phyloP scores from a whole-genome alignment of 1,284 basidiomycete species.

The Cutaneotrichosporon spelunceum region DNA sequence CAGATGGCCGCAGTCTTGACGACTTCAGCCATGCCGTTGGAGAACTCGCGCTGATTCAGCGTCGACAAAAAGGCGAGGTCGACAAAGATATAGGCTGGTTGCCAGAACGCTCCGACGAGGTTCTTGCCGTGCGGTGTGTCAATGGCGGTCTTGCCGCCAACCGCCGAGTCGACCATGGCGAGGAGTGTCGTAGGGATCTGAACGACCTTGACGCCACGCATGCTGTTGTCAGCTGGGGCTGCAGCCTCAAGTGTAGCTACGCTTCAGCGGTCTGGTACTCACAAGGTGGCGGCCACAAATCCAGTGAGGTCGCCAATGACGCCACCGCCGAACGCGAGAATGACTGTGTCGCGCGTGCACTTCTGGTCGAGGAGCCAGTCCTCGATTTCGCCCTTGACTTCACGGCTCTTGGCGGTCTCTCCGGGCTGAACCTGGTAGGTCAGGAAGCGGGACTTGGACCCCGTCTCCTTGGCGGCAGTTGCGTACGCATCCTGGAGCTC shows the following conservation, averaged over 20 bases:
- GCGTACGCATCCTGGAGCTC: constrained; percentile 67
- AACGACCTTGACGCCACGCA: constrained; percentile 85
- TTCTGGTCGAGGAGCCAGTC: constrained; percentile 85
- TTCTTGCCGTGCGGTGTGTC: constrained; percentile 98
- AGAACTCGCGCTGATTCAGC: constrained; percentile 86
- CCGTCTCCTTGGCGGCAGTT: constrained; percentile 49
- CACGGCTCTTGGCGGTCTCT: constrained; percentile 85
- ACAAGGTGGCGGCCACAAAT: constrained; percentile 98
- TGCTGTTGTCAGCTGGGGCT: constrained; percentile 54
- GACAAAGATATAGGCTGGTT: constrained; percentile 95
- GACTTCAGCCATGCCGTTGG: constrained; percentile 98
- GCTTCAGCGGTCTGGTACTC: constrained; percentile 47
- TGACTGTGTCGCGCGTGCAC: constrained; percentile 89
- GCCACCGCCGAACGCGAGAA: constrained; percentile 91
- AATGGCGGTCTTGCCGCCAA: constrained; percentile 98
- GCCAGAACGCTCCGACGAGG: constrained; percentile 97
- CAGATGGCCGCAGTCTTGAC: constrained; percentile 98
- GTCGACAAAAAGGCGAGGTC: constrained; percentile 94
- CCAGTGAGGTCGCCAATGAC: constrained; percentile 95
- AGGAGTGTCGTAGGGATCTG: constrained; percentile 96
- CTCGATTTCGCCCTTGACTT: constrained; percentile 90
- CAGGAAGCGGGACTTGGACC: constrained; percentile 64
- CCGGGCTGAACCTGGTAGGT: constrained; percentile 80
- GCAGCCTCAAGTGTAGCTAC: neutral
- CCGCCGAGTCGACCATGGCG: constrained; percentile 97